Base-by-base conservation (phyloP, 73 alveolate genomes). In the Strombidium stylifer region DNA sequence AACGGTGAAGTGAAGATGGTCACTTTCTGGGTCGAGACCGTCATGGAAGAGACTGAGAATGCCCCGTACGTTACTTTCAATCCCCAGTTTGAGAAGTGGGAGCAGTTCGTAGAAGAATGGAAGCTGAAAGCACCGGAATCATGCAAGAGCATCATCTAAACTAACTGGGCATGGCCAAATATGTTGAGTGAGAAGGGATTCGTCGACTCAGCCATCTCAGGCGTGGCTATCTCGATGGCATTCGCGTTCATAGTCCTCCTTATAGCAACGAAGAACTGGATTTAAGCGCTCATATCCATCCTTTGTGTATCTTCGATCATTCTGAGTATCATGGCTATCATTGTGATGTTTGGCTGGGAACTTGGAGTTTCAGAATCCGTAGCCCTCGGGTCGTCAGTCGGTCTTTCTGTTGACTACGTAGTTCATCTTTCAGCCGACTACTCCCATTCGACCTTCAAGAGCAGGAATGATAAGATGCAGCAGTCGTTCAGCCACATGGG, bases 321-420 rank as follows among this genome's bases (percentile, higher is more conserved):
- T 3, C 12, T 19, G 11, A 41, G 53, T 20, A 70, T 67, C 11
- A 48, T 67, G 12, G 81, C 62, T 30, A 10, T 67, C 37, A 67
- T 67, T n/a, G 32, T 26, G 20, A 14, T 30, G 23, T 51, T 67
- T 18, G 71, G 70, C 3, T 67, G 70, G 81, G 37, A 51, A 24
- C 30, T 67, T 34, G 81, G 81, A 6, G 24, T 49, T 2, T n/a
- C 60, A 2, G 81, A 67, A 34, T 49, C 71, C n/a, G 3, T 35
- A n/a, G 48, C 81, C 8, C 15, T 52, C 24, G 81, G 23, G 8
- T 25, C 32, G 21, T 48, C 52, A 6, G 60, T 67, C 14, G 81
- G 81, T 1, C 52, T 67, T 32, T 30, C 61, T 24, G 81, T 67
- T 18, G 81, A 67, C 40, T 67, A 67, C 34, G 32, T 52, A 35